Conservation (phyloP, 306 rosid species). For the Glycine tomentella region DNA sequence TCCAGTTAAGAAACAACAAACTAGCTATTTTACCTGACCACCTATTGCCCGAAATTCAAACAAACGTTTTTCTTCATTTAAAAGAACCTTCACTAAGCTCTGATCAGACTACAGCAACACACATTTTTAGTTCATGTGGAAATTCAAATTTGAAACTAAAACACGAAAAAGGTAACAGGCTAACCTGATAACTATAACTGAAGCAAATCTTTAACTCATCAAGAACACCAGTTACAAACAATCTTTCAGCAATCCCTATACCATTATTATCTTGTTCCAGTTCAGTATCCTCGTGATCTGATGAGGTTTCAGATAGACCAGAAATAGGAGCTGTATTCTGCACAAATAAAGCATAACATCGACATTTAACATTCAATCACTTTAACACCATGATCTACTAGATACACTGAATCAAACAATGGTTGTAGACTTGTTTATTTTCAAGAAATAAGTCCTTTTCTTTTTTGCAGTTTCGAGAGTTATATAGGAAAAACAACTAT, state of each 20-base stretch:
- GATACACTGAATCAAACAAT: too few relatives aligned
- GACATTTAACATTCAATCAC: slow-evolving; percentile 20
- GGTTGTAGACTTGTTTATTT: too few relatives aligned
- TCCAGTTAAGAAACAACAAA: slow-evolving; percentile 13
- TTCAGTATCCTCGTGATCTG: slow-evolving; percentile 76
- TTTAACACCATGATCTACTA: slow-evolving; percentile 17
- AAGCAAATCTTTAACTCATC: slow-evolving; percentile 92
- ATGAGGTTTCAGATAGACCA: slow-evolving; percentile 83
- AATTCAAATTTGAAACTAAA: slow-evolving; percentile 40
- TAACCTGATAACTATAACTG: slow-evolving; percentile 83
- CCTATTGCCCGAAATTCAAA: slow-evolving; percentile 98
- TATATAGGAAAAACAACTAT: too few relatives aligned
- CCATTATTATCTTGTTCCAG: slow-evolving; percentile 58
- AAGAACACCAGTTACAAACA: slow-evolving; percentile 89
- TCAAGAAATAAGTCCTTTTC: too few relatives aligned
- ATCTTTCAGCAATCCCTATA: slow-evolving; percentile 59
- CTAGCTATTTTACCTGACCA: slow-evolving; percentile 74
- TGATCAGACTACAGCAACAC: slow-evolving; percentile 66
- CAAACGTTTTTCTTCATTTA: slow-evolving; percentile 72
- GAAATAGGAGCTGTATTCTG: slow-evolving; percentile 86
- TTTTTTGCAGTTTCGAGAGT: too few relatives aligned
- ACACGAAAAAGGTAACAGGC: slow-evolving; percentile 32
- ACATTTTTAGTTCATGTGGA: slow-evolving; percentile 42
- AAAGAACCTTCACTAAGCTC: slow-evolving; percentile 79
- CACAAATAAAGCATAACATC: slow-evolving; percentile 41